phyloP scores from a whole-genome alignment of 441 rosid species.

The Mallotus japonicus region DNA sequence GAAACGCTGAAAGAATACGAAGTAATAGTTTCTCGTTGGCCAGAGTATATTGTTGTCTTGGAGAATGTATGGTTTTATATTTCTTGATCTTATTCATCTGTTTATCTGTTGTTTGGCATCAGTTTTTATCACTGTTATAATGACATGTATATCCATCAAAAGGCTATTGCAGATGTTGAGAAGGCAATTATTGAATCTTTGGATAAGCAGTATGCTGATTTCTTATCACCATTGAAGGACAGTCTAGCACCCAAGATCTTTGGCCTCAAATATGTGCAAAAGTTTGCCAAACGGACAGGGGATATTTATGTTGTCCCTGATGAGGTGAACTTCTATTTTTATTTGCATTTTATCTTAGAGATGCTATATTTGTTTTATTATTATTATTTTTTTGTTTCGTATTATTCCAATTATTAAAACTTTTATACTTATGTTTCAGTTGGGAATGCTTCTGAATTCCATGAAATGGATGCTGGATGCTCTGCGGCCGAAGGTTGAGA shows the following conservation, averaged over 20 bases:
- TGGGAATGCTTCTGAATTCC: conserved; percentile 81
- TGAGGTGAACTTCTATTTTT: conserved; percentile 53
- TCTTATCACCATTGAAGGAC: conserved; percentile 77
- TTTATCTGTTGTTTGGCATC: conserved; percentile 1
- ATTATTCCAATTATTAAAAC: not conserved
- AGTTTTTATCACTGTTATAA: conserved; percentile 1
- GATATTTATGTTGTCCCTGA: conserved; percentile 65
- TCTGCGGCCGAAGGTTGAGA: conserved; percentile 65
- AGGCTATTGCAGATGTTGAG: conserved; percentile 87
- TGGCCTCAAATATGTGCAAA: conserved; percentile 83
- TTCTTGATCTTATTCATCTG: not conserved
- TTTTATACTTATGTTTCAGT: conserved; percentile 39
- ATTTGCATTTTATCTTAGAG: conserved; percentile 10
- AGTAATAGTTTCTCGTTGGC: conserved; percentile 80
- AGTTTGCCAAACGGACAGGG: conserved; percentile 69
- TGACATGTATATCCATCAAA: conserved; percentile 14
- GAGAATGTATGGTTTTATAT: conserved; percentile 59
- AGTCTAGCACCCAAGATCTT: conserved; percentile 58
- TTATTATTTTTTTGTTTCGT: not conserved
- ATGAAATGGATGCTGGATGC: conserved; percentile 78
- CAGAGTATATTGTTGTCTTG: conserved; percentile 65
- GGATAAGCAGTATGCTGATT: conserved; percentile 81
- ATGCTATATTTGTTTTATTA: not conserved
- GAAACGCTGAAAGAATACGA: conserved; percentile 69
- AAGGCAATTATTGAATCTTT: conserved; percentile 73